Evolutionary conservation across 345 rosid genomes (phyloP), one percentile per base, ranked within the genome.

Genomic region (Gossypium raimondii): DNA sequence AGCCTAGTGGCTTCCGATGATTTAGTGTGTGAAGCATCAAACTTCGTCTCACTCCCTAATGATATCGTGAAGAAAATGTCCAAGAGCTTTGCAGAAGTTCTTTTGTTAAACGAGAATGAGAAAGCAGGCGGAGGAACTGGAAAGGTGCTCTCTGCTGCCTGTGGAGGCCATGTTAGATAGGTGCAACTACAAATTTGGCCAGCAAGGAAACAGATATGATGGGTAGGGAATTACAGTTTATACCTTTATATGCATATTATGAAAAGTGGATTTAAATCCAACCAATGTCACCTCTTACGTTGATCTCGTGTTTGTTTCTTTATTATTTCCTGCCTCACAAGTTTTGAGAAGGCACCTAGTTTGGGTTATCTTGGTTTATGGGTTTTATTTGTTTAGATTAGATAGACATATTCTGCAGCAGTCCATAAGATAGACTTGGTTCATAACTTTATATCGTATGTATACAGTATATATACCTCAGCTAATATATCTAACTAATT

Each of bases 51-150:
- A 47, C 84, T 77, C 51, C 84, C 84, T 12, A 78, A 65, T 8
- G 84, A 81, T 67, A 68, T 75, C 25, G 70, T 79, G n/a, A 80
- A 78, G 83, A 87, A 85, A 61, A 79, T 90, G 88, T 78, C 87
- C 3, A 85, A 83, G 82, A 87, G 85, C 79, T 90, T 88, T 58
- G 87, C 89, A 16, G 86, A 88, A 64, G 91, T 86, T 77, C 77
- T 87, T 80, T 83, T 75, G 67, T 74, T 85, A 71, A 74, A 76
- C 0, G 76, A 79, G 77, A 75, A 75, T 3, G 62, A 57, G 43
- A 57, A 50, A 52, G 64, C 63, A 43, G 72, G 43, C 14, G 45
- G 57, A 34, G 44, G 66, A 16, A 34, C 43, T 12, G 41, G 72
- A 59, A 73, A 73, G 73, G 62, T 51, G 12, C 22, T 63, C 63